Conservation (phyloP, 2,329 filamentous ascomycete species). For the Botrytis hyacinthi region DNA sequence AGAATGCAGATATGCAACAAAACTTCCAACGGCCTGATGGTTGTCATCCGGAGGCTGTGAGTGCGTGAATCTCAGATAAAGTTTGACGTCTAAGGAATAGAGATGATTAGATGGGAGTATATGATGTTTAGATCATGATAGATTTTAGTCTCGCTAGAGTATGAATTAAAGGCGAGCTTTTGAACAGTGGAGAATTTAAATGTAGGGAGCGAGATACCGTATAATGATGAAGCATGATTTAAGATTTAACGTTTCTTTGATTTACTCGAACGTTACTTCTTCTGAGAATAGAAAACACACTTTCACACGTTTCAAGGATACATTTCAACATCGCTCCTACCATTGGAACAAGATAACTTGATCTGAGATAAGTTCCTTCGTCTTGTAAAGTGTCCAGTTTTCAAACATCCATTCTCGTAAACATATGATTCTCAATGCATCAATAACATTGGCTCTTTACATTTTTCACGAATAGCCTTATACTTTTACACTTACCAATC, state of each 20-base stretch:
- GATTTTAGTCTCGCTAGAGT: rapidly evolving
- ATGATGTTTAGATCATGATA: background rate
- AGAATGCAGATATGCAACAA: background rate
- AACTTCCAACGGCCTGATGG: background rate
- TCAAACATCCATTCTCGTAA: background rate
- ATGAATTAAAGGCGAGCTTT: background rate
- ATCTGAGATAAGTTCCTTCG: background rate
- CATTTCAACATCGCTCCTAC: background rate
- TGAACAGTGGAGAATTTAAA: rapidly evolving
- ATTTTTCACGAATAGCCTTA: background rate
- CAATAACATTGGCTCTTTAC: background rate
- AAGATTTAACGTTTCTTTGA: background rate
- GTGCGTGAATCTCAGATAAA: background rate
- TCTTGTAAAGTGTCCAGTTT: rapidly evolving
- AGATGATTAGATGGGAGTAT: background rate
- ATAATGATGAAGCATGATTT: background rate
- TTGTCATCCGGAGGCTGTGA: background rate
- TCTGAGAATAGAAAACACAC: rapidly evolving
- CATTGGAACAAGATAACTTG: rapidly evolving
- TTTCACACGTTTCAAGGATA: rapidly evolving
- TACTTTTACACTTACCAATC: too few relatives aligned
- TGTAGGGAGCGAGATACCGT: rapidly evolving
- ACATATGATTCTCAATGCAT: background rate
- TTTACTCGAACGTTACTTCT: background rate
- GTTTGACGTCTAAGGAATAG: background rate